Conservation (phyloP, 2,329 filamentous ascomycete genomes). For the Calonectria henricotiae region DNA sequence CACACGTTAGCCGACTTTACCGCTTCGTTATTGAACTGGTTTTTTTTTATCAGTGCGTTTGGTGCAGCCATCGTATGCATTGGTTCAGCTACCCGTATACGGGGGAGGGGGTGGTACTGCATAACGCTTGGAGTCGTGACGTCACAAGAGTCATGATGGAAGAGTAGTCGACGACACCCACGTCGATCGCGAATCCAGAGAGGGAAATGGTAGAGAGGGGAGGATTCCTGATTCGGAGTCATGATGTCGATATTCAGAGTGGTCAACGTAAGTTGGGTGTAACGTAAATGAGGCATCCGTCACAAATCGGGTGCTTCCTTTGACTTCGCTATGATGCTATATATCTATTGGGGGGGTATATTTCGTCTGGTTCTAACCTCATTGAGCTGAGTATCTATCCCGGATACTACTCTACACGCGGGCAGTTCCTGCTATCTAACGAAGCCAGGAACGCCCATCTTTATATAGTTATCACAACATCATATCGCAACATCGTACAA, state of each 20-base stretch:
- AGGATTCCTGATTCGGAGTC: constrained; percentile 12
- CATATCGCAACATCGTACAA: constrained; percentile 32
- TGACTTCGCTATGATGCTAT: constrained; percentile 32
- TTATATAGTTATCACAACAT: constrained; percentile 15
- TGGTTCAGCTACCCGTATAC: background rate
- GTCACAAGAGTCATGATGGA: constrained; percentile 19
- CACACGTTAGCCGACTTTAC: constrained; percentile 9
- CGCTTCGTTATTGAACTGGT: background rate
- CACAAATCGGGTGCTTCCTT: background rate
- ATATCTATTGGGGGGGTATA: constrained; percentile 38
- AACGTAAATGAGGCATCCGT: background rate
- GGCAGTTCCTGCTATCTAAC: constrained; percentile 22
- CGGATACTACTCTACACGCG: constrained; percentile 44
- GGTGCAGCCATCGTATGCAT: constrained; percentile 5
- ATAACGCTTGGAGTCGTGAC: constrained; percentile 25
- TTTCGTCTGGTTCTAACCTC: constrained; percentile 45
- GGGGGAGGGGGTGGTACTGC: background rate
- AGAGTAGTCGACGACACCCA: constrained; percentile 9
- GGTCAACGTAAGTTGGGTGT: constrained; percentile 2
- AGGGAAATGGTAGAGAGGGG: constrained; percentile 1
- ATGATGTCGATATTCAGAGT: constrained; percentile 11
- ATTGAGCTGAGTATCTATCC: constrained; percentile 53
- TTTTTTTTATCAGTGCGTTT: background rate
- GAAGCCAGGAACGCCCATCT: constrained; percentile 35
- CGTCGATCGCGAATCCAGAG: constrained; percentile 20